Base-by-base conservation (phyloP, 495 filamentous ascomycete genomes). In the Neurospora hispaniola region DNA sequence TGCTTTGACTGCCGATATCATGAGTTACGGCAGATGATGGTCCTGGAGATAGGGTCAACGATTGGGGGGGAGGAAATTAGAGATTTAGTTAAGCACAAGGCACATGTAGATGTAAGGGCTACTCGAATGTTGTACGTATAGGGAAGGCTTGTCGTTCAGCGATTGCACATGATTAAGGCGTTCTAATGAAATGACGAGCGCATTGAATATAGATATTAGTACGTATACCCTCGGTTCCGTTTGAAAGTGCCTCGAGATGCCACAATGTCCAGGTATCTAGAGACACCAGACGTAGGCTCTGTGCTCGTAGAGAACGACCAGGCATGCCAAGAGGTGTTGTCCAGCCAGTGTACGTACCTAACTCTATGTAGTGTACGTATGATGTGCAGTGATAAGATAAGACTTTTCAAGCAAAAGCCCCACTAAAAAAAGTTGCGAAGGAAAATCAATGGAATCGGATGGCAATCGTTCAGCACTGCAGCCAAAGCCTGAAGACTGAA, bases 311-410 rank as follows among this genome's bases (percentile, higher is more conserved):
- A 31, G 14, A 66, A 66, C 14, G 14, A 9, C 5, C 54, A 35
- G 54, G 7, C 27, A 31, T 66, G 54, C 54, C 27, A 66, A 66
- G 54, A 66, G 14, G 1, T 18, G 14, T 16, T 68, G 41, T 71
- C 31, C 44, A 38, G 27, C 2, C 44, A 42, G 66, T 38, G 35
- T 41, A 73, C 31, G 2, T 23, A 46, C 35, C 39, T 31, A 31
- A 31, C 27, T 31, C 27, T 31, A 31, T 31, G 27, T 31, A 31
- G 1, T 31, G 27, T 31, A 31, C 2, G 2, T 31, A 31, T 31
- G 27, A 31, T 43, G 10, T 62, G 42, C 3, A 69, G 16, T 18
- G 74, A 78, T 78, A 75, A 77, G 77, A 79, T 79, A 79, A 78
- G 35, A 9, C 10, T 66, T 66, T 66, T 18, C 12, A 27, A 62